Base-by-base conservation (phyloP, 2,329 filamentous ascomycete genomes). In the Arthrobotrys megalospora region DNA sequence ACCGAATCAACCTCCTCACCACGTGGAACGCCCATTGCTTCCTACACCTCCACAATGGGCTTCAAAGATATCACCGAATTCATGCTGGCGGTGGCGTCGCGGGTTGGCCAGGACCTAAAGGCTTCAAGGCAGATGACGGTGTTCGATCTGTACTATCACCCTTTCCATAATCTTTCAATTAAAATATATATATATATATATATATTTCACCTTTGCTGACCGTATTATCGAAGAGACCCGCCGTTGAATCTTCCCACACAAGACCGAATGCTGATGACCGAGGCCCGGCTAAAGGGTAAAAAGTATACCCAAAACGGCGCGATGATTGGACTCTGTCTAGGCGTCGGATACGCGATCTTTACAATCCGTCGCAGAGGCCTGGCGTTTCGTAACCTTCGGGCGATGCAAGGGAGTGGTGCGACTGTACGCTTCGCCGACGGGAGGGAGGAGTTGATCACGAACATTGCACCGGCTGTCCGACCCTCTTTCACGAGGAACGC, bases 401-500 rank as follows among this genome's bases (percentile, higher is more conserved):
- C 24, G 45, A 52, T 41, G 41, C 36, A 38, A 24, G 16, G 28
- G 1, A 8, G 3, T 7, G 58, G 32, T 6, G 28, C 60, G 3
- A 64, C 69, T 11, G 28, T 60, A 19, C 64, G 53, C n/a, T 62
- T 50, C 50, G 19, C n/a, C 19, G 63, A 75, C 24, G 70, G 63
- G 10, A 62, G 16, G 6, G 52, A 52, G 11, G 52, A 48, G n/a
- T 28, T 47, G 8, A 52, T 75, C 1, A 21, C 62, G 3, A 36
- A 75, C 10, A 21, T 68, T 12, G 14, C 21, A 7, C 19, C 36
- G 24, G 19, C 32, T 3, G 21, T 14, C 0, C 62, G 34, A 55
- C 70, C 70, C 10, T 53, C 63, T 7, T 21, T 24, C 2, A n/a
- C 47, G 0, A 55, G 19, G 7, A 65, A 50, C 10, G 10, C 48